phyloP scores from a whole-genome alignment of 192 early-diverging fungal species.

The Backusella mclennaniae region DNA sequence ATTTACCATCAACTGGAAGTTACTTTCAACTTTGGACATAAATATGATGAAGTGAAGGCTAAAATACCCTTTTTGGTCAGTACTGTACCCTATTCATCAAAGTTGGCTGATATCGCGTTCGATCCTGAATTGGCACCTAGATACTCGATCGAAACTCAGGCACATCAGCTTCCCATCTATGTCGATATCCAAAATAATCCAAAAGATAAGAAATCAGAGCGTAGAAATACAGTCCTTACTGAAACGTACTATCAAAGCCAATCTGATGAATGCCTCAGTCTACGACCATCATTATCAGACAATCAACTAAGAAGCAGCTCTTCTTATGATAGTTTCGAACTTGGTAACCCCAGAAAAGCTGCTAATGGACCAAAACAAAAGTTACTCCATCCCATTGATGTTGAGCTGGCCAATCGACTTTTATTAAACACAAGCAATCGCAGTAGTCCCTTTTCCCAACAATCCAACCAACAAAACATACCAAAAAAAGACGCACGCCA shows the following conservation, averaged over 20 bases:
- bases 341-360: neutral
- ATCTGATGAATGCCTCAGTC: neutral
- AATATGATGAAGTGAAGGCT: constrained; percentile 23
- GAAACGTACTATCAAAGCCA: neutral
- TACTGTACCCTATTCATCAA: constrained; percentile 8
- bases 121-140: neutral
- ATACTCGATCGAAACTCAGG: constrained; percentile 1
- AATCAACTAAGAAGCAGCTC: neutral
- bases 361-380: neutral
- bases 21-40: constrained; percentile 25
- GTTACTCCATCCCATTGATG: constrained; percentile 7
- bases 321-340: neutral
- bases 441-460: neutral
- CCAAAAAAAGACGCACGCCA: neutral
- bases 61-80: constrained; percentile 31
- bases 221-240: neutral
- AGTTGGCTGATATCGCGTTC: neutral
- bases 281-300: neutral
- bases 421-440: neutral
- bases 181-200: neutral
- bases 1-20: constrained; percentile 34
- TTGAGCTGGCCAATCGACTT: constrained; percentile 17
- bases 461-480: neutral
- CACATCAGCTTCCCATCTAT: neutral
- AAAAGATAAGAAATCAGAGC: neutral